phyloP scores from a whole-genome alignment of 768 basidiomycete genomes.

The Fomitopsis serialis region DNA sequence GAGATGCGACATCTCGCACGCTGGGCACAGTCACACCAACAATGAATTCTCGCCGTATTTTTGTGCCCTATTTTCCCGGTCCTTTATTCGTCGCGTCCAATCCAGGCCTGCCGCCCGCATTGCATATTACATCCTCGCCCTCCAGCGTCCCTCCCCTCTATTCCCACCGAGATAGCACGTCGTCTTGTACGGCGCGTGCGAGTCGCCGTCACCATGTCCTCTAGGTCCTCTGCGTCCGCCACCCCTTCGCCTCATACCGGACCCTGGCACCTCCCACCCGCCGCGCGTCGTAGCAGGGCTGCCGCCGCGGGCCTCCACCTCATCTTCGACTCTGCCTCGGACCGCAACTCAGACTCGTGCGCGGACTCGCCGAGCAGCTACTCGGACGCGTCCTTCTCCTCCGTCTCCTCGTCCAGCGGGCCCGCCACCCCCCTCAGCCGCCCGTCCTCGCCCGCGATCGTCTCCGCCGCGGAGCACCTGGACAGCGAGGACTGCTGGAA shows the following conservation, averaged over 20 bases:
- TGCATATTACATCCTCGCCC: neutral
- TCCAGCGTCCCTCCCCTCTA: neutral
- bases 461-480: neutral
- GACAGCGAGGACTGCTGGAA: conserved; percentile 22
- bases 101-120: neutral
- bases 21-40: neutral
- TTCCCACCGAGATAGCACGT: neutral
- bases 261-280: neutral
- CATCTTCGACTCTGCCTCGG: neutral
- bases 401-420: neutral
- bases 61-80: neutral
- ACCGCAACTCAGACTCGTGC: neutral
- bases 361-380: neutral
- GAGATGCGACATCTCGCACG: neutral
- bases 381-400: neutral
- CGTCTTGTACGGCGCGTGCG: neutral
- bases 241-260: neutral
- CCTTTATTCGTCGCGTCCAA: neutral
- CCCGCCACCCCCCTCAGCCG: neutral
- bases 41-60: neutral
- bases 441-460: neutral
- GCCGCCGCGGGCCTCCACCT: conserved; percentile 1
- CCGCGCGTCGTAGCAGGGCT: neutral
- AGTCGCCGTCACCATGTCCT: neutral
- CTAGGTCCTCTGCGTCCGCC: neutral